Evolutionary conservation across 768 basidiomycete genomes (phyloP).

Genomic region (Trametes cingulata): DNA sequence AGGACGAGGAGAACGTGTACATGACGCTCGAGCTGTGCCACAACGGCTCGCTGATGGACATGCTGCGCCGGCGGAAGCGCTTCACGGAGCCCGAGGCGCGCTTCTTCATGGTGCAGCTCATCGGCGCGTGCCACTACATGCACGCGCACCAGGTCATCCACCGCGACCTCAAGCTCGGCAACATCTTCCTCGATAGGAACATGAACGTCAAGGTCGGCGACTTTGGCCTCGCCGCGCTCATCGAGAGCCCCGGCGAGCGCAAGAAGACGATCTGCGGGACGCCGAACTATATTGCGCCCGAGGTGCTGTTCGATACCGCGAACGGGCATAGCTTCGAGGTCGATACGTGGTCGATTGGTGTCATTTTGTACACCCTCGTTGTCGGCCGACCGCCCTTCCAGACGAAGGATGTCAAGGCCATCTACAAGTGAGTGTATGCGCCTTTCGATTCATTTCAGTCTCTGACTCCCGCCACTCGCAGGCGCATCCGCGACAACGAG

Average conservation of each 20-base stretch:
- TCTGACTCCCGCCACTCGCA: constrained; percentile 29
- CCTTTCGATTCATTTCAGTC: neutral
- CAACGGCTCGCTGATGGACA: constrained; percentile 88
- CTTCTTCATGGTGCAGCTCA: constrained; percentile 91
- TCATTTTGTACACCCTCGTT: constrained; percentile 93
- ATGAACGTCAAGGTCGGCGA: constrained; percentile 98
- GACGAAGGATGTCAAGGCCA: constrained; percentile 95
- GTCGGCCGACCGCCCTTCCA: constrained; percentile 98
- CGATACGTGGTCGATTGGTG: constrained; percentile 96
- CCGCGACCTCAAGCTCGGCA: constrained; percentile 95
- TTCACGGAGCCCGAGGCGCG: constrained; percentile 93
- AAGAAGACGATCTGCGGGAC: constrained; percentile 99
- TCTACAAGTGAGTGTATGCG: constrained; percentile 70
- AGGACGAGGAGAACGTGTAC: constrained; percentile 94
- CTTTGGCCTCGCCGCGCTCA: constrained; percentile 94
- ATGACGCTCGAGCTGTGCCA: constrained; percentile 94
- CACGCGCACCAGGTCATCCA: constrained; percentile 96
- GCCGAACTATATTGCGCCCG: constrained; percentile 98
- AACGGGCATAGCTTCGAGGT: constrained; percentile 99
- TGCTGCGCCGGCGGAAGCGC: constrained; percentile 82
- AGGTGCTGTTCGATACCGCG: constrained; percentile 92
- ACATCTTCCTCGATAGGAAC: constrained; percentile 85
- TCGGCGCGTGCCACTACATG: constrained; percentile 98
- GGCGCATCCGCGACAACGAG: constrained; percentile 90
- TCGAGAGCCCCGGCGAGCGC: constrained; percentile 93